Percentiles rank a stretch among this genome's conserved stretches.
phyloP scores from a whole-genome alignment of 306 rosid genomes.

The Rubus parviflorus region DNA sequence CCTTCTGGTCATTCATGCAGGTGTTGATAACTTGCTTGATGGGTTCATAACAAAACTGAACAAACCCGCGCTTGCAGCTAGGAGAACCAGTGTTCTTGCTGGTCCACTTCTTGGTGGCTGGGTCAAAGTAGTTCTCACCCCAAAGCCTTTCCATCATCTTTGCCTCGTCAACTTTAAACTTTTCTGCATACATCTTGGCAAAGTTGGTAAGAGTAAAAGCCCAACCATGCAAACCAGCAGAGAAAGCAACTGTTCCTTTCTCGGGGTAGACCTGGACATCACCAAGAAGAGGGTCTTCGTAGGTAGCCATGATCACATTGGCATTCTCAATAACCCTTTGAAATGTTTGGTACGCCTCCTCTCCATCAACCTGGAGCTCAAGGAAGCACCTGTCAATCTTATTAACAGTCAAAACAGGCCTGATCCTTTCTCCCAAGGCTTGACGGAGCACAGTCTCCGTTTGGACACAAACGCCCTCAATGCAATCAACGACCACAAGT shows the following conservation, averaged over 20 bases:
- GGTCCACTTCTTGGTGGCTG: slow-evolving; percentile 66
- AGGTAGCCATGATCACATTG: slow-evolving; percentile 93
- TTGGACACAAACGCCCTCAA: slow-evolving; percentile 93
- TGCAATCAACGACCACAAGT: slow-evolving; percentile 82
- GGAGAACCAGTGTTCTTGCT: slow-evolving; percentile 47
- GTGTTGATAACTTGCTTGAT: slow-evolving; percentile 75
- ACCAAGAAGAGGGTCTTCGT: slow-evolving; percentile 86
- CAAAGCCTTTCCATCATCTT: slow-evolving; percentile 70
- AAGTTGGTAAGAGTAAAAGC: slow-evolving; percentile 84
- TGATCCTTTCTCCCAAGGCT: slow-evolving; percentile 85
- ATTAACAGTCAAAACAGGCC: slow-evolving; percentile 80
- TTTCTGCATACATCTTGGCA: slow-evolving; percentile 88
- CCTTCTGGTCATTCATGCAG: slow-evolving; percentile 93
- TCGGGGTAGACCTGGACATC: slow-evolving; percentile 81
- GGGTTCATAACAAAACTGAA: slow-evolving; percentile 76
- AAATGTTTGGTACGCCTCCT: slow-evolving; percentile 82
- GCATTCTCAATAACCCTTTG: slow-evolving; percentile 87
- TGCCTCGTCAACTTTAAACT: slow-evolving; percentile 77
- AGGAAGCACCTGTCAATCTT: slow-evolving; percentile 97
- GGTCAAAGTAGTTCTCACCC: slow-evolving; percentile 66
- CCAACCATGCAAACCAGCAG: slow-evolving; percentile 95
- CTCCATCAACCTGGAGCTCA: slow-evolving; percentile 94
- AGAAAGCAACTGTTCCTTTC: slow-evolving; percentile 94
- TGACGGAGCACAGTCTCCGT: slow-evolving; percentile 85
- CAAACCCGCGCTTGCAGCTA: slow-evolving; percentile 57